phyloP scores from a whole-genome alignment of 2,329 filamentous ascomycete genomes.

The Hortaea werneckii region DNA sequence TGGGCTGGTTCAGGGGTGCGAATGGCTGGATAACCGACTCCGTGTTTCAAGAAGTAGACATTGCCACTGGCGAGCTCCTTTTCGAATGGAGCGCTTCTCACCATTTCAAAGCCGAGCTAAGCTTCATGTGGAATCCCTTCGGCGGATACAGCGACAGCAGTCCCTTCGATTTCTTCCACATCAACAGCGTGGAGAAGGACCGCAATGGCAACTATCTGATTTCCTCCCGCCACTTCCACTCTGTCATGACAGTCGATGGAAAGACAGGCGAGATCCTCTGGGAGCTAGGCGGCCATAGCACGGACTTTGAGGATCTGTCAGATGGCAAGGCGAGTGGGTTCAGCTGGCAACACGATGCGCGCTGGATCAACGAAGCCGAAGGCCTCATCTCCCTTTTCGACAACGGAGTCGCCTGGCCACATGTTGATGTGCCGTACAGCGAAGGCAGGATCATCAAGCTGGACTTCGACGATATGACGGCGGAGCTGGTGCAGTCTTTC shows the following conservation, averaged over 20 bases:
- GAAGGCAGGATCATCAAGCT: constrained; percentile 34
- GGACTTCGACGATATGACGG: constrained; percentile 32
- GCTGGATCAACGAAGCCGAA: constrained; percentile 30
- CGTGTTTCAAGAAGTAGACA: constrained; percentile 35
- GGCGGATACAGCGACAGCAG: constrained; percentile 26
- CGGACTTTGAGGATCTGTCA: constrained; percentile 33
- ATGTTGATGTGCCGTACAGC: constrained; percentile 22
- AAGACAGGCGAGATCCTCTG: constrained; percentile 38
- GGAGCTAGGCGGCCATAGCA: constrained; percentile 41
- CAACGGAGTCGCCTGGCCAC: constrained; percentile 40
- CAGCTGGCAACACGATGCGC: constrained; percentile 44
- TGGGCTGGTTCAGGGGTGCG: constrained; percentile 15
- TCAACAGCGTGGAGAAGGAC: constrained; percentile 46
- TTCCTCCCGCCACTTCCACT: constrained; percentile 35
- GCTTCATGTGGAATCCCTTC: constrained; percentile 26
- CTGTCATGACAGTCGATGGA: constrained; percentile 35
- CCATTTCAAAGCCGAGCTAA: constrained; percentile 24
- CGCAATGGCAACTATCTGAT: constrained; percentile 38
- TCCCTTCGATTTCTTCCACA: constrained; percentile 39
- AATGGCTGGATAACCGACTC: constrained; percentile 35
- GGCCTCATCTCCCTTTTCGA: constrained; percentile 33
- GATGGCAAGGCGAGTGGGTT: constrained; percentile 37
- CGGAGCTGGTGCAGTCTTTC: constrained; percentile 33
- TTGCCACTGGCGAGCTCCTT: constrained; percentile 29
- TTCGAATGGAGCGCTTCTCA: constrained; percentile 33